Evolutionary conservation across 75 land plant species (phyloP).

Genomic region (Picea sitchensis): DNA sequence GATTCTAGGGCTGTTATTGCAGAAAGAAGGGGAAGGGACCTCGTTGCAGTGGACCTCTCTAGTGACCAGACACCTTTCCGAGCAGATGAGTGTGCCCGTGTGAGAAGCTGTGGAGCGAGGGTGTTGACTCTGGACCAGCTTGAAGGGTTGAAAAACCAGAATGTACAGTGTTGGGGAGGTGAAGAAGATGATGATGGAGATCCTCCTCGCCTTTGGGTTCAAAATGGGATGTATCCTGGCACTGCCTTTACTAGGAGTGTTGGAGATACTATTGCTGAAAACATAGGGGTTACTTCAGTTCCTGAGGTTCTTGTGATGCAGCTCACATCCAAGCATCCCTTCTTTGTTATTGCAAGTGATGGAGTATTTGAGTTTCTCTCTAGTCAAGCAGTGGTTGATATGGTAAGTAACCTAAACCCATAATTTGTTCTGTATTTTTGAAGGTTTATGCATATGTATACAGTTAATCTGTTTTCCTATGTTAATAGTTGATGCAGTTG

Average conservation of each 20-base stretch:
- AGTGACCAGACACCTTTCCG: constrained; percentile 94
- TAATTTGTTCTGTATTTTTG: constrained; percentile 1
- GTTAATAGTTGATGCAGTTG: background rate
- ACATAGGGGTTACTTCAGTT: constrained; percentile 84
- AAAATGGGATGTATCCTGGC: constrained; percentile 95
- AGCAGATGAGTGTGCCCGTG: constrained; percentile 86
- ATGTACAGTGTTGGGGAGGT: constrained; percentile 82
- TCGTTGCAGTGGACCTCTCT: constrained; percentile 82
- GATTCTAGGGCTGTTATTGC: constrained; percentile 97
- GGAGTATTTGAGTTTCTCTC: constrained; percentile 97
- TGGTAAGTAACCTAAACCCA: constrained; percentile 50
- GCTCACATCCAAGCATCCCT: constrained; percentile 70
- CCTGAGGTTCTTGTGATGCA: constrained; percentile 80
- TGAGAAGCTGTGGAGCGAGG: constrained; percentile 84
- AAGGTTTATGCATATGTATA: background rate
- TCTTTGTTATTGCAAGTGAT: constrained; percentile 97
- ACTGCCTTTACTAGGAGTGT: constrained; percentile 98
- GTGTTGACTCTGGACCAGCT: constrained; percentile 92
- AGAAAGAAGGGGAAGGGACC: constrained; percentile 49
- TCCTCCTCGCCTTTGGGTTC: constrained; percentile 98
- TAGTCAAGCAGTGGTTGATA: constrained; percentile 91
- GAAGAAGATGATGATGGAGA: constrained; percentile 96
- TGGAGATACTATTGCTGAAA: constrained; percentile 89
- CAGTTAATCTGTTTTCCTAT: background rate
- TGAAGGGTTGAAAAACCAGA: constrained; percentile 88